Base-by-base conservation (phyloP, 805 yeast genomes). In the Teunomyces tritomae region DNA sequence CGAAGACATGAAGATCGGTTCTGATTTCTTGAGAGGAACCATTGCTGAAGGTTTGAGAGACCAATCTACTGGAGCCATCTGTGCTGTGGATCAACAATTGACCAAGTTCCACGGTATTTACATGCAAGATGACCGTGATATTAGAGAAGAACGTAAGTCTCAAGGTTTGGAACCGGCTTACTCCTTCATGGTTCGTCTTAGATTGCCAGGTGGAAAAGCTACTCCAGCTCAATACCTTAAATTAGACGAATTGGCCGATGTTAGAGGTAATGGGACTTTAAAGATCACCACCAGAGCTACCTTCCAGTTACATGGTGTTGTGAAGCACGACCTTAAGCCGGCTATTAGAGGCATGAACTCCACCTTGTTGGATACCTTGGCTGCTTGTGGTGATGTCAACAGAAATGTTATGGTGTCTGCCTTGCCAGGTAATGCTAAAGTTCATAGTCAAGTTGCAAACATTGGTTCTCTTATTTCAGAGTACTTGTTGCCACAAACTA, bases 331-430 rank as follows among this genome's bases (percentile, higher is more conserved):
- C 62, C 76, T 92, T 68, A 90, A 89, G 68, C 88, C 94, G 8
- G 84, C 96, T 1, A 89, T 92, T 56, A 85, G 96, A 73, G 96
- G 92, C 33, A 90, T 92, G 84, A 92, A 92, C 66, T 74, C 95
- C 13, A 86, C 84, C 5, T 78, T 92, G 58, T 79, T 92, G 85
- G 98, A 94, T 64, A 91, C 97, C 7, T 79, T 92, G 50, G 98
- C 96, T 50, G 98, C 98, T 1, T 92, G 97, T 77, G 98, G 98
- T 76, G 98, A 92, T 74, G 98, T 92, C 39, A 88, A 89, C 73
- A 86, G 98, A 80, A 92, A 92, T 64, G 97, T 92, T 39, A 92
- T 91, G 84, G 79, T 87, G 46, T 80, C 92, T 49, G 96, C 96
- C n/a, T 74, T 89, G 28, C 97, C 97, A 13, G 79, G 79, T 28